Evolutionary conservation across 108 stramenopile species (phyloP), one percentile per base, ranked within the genome.

Genomic region (Stephanodiscus triporus): DNA sequence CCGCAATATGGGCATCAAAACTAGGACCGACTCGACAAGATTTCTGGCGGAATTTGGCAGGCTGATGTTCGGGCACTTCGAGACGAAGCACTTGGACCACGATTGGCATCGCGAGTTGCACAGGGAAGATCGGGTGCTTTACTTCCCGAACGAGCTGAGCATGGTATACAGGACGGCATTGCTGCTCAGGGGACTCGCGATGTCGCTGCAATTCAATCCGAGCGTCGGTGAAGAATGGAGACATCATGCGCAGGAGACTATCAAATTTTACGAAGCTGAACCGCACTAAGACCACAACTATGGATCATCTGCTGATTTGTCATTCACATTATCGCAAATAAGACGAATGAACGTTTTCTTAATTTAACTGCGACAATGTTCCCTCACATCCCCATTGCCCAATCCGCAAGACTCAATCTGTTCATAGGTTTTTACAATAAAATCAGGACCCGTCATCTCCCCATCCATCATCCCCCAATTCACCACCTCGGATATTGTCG

Each of bases 81-180:
- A 88, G 70, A 65, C 80, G 13, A 64, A 89, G 20, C 87, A 92
- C 45, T 54, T 92, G 68, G 73, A 86, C 36, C 80, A 78, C 16
- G 16, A 23, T 0, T 92, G 91, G 91, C 91, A 92, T 59, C 66
- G 48, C 20, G 58, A 86, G 17, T 55, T 92, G 50, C 91, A 89
- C 60, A 72, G 77, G 43, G 61, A 80, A 67, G 91, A 92, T 64
- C 47, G 74, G 26, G 84, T 92, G 13, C 30, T 84, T 4, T 92
- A 92, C 47, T 92, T 92, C 67, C 91, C 91, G 7, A 86, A 79
- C 32, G 88, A 92, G 60, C 72, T 92, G 19, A 71, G 72, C 45
- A 89, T 92, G 88, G 88, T 92, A 4, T 89, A 92, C 73, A 70
- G 91, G 29, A 88, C 91, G 0, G 77, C 86, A 19, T 26, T 88